phyloP scores from a whole-genome alignment of 192 early-diverging fungal species.

The Coemansia nantahalensis region DNA sequence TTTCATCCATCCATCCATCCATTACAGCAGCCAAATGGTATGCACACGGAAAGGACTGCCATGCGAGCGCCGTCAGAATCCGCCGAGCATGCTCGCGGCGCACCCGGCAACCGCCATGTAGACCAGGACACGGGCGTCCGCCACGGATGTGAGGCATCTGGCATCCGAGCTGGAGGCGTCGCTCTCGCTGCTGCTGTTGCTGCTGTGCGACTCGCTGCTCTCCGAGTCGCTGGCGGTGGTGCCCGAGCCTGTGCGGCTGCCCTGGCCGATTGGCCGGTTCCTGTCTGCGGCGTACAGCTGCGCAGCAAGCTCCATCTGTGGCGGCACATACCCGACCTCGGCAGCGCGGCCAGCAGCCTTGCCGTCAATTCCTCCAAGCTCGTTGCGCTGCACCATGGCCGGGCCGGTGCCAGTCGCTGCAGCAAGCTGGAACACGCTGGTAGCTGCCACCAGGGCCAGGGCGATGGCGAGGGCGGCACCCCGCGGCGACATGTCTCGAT shows the following conservation, averaged over 20 bases:
- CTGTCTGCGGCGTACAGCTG: slow-evolving; percentile 34
- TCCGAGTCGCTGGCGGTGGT: background rate
- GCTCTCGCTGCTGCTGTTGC: slow-evolving; percentile 4
- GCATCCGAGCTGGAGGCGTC: background rate
- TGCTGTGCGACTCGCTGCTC: background rate
- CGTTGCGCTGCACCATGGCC: too few relatives aligned
- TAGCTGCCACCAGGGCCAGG: slow-evolving; percentile 1
- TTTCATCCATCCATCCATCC: too few relatives aligned
- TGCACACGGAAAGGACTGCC: background rate
- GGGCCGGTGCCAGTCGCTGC: background rate
- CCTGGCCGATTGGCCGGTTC: slow-evolving; percentile 1
- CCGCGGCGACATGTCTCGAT: background rate
- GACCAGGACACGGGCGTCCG: background rate
- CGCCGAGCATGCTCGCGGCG: background rate
- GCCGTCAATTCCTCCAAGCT: too few relatives aligned
- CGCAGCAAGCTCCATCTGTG: slow-evolving; percentile 24
- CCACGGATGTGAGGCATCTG: background rate
- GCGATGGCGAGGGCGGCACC: background rate
- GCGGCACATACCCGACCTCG: slow-evolving; percentile 42
- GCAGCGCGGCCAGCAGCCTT: background rate
- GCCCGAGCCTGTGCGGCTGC: slow-evolving; percentile 9
- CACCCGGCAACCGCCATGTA: background rate
- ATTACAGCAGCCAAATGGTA: too few relatives aligned
- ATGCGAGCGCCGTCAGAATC: background rate
- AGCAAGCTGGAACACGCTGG: background rate